Conservation (phyloP, 2,329 filamentous ascomycete species). For the Aureobasidium vineae region DNA sequence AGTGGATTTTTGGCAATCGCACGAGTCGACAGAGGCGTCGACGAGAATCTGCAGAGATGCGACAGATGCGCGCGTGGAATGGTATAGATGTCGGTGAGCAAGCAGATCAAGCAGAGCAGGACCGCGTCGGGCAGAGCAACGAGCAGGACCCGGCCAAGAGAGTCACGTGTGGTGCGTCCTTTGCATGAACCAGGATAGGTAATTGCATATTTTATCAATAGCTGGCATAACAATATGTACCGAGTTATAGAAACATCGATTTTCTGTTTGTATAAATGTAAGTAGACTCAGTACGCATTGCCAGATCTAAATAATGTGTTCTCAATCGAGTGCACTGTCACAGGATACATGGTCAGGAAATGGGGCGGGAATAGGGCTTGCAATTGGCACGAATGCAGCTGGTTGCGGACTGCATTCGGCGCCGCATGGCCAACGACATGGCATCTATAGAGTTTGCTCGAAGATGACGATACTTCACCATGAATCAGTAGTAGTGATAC, state of each 20-base stretch:
- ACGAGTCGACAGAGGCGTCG: background rate
- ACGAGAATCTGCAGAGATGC: background rate
- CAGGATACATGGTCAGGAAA: background rate
- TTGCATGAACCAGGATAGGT: too few relatives aligned
- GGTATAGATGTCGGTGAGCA: background rate
- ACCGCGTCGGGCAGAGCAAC: background rate
- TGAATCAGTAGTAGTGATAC: background rate
- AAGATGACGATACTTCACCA: background rate
- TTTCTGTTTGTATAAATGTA: background rate
- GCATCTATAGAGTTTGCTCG: background rate
- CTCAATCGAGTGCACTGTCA: background rate
- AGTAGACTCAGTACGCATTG: background rate
- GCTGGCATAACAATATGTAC: background rate
- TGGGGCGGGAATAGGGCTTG: background rate
- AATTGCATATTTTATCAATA: background rate
- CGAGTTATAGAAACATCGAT: background rate
- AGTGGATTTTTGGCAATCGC: background rate
- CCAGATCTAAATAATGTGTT: background rate
- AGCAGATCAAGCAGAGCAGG: background rate
- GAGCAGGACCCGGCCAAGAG: background rate
- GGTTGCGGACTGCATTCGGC: background rate
- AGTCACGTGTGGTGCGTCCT: background rate
- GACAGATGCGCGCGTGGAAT: background rate
- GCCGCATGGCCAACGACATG: conserved; percentile 1
- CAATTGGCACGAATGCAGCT: background rate